Percentiles rank a stretch among this genome's conserved stretches.
Conservation (phyloP, 805 yeast genomes). For the Teunomyces stri region DNA sequence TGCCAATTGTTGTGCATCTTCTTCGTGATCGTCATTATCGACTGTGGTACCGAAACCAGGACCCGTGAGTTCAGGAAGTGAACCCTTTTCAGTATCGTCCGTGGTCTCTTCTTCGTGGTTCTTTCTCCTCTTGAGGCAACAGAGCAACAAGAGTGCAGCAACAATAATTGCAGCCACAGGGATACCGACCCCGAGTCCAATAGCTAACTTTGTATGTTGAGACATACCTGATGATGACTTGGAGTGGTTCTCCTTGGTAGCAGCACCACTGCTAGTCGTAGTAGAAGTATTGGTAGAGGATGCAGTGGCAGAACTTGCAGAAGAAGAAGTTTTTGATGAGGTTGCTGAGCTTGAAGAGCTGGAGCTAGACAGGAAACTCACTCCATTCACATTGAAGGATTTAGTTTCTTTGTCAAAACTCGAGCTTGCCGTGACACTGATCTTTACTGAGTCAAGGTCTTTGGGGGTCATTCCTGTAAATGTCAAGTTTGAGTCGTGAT, state of each 20-base stretch:
- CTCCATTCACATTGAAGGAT: constrained; percentile 54
- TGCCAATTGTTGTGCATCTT: constrained; percentile 40
- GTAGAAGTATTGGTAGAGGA: not conserved
- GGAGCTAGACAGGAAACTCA: constrained; percentile 23
- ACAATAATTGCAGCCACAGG: constrained; percentile 57
- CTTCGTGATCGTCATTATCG: constrained; percentile 25
- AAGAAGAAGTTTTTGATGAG: not conserved
- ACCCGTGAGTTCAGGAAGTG: constrained; percentile 21
- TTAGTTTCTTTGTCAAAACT: constrained; percentile 27
- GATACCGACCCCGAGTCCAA: constrained; percentile 86
- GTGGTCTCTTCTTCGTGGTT: constrained; percentile 16
- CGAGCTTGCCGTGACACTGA: constrained; percentile 30
- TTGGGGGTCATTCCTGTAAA: constrained; percentile 62
- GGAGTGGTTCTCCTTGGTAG: constrained; percentile 1
- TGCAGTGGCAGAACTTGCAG: not conserved
- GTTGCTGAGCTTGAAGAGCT: constrained; percentile 21
- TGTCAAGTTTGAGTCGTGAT: constrained; percentile 57
- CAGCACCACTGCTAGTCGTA: not conserved
- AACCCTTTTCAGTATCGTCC: constrained; percentile 1
- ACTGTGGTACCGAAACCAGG: constrained; percentile 33
- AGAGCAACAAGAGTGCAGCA: constrained; percentile 48
- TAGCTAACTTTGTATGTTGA: constrained; percentile 62
- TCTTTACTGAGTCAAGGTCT: constrained; percentile 21
- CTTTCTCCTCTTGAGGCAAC: constrained; percentile 47
- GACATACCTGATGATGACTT: constrained; percentile 7